Conservation (phyloP, 1,284 basidiomycete genomes). For the Trametes pubescens region DNA sequence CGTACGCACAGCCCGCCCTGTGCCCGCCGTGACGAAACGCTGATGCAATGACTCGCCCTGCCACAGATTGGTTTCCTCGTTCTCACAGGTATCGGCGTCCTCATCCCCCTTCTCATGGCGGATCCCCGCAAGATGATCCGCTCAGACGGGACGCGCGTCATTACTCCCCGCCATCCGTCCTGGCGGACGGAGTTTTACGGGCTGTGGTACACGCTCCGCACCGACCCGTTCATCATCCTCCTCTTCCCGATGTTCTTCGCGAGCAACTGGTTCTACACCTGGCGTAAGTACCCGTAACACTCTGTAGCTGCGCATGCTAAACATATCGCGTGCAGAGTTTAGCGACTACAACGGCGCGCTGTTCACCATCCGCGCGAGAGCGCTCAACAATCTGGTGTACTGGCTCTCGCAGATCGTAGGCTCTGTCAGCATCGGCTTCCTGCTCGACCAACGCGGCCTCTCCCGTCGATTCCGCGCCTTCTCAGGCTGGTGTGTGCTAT, state of each 20-base stretch:
- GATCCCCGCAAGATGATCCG: constrained; percentile 74
- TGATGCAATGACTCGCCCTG: background rate
- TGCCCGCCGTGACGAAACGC: background rate
- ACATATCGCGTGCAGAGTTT: constrained; percentile 54
- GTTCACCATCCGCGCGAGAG: constrained; percentile 72
- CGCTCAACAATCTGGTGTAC: constrained; percentile 74
- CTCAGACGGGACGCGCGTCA: constrained; percentile 76
- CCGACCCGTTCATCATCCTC: constrained; percentile 58
- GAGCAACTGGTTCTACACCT: constrained; percentile 82
- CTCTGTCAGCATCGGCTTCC: constrained; percentile 64
- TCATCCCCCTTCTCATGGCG: constrained; percentile 72
- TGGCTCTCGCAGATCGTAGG: constrained; percentile 75
- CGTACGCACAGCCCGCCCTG: constrained; percentile 46
- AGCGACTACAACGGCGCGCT: constrained; percentile 71
- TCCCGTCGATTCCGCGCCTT: constrained; percentile 70
- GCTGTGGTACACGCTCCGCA: constrained; percentile 57
- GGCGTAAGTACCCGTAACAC: constrained; percentile 55
- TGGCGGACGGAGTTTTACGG: constrained; percentile 68
- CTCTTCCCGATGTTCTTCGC: constrained; percentile 64
- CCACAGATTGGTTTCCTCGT: constrained; percentile 76
- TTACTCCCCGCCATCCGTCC: constrained; percentile 65
- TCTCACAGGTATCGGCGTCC: constrained; percentile 70
- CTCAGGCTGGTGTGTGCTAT: constrained; percentile 64
- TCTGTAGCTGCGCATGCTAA: background rate
- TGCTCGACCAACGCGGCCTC: constrained; percentile 65